Conservation (phyloP, 140 eudicot species). For the Anethum foeniculum region DNA sequence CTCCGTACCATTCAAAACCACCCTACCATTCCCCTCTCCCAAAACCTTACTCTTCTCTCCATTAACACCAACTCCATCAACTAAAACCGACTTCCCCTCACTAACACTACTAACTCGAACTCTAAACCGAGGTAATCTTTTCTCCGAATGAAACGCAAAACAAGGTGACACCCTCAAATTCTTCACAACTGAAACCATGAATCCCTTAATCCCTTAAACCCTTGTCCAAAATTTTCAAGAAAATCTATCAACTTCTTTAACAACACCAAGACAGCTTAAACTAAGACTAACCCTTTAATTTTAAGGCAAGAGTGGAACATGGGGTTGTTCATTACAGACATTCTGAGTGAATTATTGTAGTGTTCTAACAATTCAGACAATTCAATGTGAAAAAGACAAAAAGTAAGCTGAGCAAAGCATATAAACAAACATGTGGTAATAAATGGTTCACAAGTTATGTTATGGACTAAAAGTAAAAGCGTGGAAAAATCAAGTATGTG, state of each 20-base stretch:
- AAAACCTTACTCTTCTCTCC: no score
- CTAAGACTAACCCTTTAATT: neutral
- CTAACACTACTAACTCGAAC: constrained; percentile 24
- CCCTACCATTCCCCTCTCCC: constrained; percentile 14
- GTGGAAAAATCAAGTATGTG: neutral
- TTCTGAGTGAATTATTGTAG: neutral
- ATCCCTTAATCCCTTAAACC: constrained; percentile 15
- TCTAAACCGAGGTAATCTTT: constrained; percentile 19
- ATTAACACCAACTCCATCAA: constrained; percentile 37
- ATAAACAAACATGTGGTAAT: neutral
- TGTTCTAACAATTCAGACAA: neutral
- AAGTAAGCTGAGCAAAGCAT: neutral
- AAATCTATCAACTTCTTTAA: neutral
- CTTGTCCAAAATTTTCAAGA: neutral
- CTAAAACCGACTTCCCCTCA: constrained; percentile 26
- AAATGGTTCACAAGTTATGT: neutral
- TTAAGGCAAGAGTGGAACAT: neutral
- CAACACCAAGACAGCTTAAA: neutral
- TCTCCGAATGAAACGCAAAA: constrained; percentile 29
- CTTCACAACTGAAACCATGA: constrained; percentile 38
- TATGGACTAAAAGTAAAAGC: neutral
- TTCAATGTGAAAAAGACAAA: neutral
- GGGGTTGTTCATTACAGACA: neutral
- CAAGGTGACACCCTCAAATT: constrained; percentile 27
- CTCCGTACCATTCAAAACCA: constrained; percentile 11